Evolutionary conservation across 1,284 basidiomycete species (phyloP).

Genomic region (Leucoagaricus sp.): DNA sequence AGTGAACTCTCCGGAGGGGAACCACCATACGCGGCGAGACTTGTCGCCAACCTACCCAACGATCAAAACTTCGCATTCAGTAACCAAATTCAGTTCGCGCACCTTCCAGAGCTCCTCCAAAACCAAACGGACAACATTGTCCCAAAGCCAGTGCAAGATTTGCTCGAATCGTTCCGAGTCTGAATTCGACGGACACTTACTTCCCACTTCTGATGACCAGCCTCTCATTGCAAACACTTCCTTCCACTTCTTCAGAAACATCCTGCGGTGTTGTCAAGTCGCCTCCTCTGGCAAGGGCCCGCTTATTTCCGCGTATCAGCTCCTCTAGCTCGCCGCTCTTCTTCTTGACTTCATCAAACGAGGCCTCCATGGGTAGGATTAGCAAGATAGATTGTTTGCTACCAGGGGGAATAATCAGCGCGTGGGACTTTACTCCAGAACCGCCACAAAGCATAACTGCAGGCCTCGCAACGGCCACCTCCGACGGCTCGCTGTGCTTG

Average conservation of each 20-base stretch:
- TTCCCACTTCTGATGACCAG: not conserved
- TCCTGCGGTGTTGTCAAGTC: no score
- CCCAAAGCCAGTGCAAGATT: not conserved
- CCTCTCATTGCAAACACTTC: not conserved
- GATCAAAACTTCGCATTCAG: not conserved
- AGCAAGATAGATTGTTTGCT: no score
- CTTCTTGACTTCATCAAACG: no score
- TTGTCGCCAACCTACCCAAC: not conserved
- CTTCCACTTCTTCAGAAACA: not conserved
- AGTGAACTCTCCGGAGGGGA: not conserved
- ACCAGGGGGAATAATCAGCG: no score
- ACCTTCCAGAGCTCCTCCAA: not conserved
- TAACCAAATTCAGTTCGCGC: not conserved
- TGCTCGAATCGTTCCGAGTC: not conserved
- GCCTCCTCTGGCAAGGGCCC: no score
- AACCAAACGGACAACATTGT: not conserved
- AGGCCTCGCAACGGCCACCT: not conserved
- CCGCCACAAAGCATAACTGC: not conserved
- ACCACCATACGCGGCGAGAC: constrained; percentile 3
- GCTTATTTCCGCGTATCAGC: no score
- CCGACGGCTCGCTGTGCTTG: not conserved
- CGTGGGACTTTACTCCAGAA: not conserved
- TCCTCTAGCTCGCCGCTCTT: no score
- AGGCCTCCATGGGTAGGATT: no score
- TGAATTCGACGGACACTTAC: not conserved